These are phyloP conservation scores for Carex parvula DNA, from an alignment of 176 grass and related monocot genomes.

Conservation along the genomic window DNA sequence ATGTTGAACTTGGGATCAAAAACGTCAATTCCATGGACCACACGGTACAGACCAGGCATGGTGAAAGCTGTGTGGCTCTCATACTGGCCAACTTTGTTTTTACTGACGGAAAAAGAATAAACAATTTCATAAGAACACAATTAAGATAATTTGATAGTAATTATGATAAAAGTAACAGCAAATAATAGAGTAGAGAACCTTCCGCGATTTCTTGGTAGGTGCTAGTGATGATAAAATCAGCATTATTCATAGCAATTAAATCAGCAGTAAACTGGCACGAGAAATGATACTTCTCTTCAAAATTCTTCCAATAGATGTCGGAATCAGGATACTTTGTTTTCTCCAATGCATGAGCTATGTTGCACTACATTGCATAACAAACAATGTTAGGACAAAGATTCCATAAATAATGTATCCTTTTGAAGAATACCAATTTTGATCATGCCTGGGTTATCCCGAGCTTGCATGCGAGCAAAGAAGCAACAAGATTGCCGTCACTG, in stretches of 20 bases:
- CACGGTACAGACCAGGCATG: conserved; percentile 69
- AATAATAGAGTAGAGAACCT: conserved; percentile 56
- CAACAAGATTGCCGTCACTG: conserved; percentile 97
- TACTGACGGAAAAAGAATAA: conserved; percentile 43
- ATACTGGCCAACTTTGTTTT: conserved; percentile 95
- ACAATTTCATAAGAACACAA: not conserved
- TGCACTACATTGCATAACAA: conserved; percentile 53
- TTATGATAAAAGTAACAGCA: not conserved
- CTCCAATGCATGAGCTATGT: conserved; percentile 95
- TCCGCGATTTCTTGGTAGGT: conserved; percentile 99
- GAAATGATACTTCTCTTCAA: conserved; percentile 83
- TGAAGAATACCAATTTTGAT: not conserved
- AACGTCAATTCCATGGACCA: conserved; percentile 94
- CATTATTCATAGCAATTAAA: conserved; percentile 90
- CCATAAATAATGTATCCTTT: not conserved
- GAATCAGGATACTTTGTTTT: conserved; percentile 98
- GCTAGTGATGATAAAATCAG: conserved; percentile 99
- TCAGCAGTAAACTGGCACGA: conserved; percentile 99
- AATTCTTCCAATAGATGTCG: conserved; percentile 92
- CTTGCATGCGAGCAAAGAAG: conserved; percentile 79
- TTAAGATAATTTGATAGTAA: not conserved
- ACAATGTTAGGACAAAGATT: conserved; percentile 14
- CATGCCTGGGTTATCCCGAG: conserved; percentile 83
- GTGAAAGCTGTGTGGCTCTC: conserved; percentile 90
- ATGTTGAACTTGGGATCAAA: conserved; percentile 99